Evolutionary conservation across 495 filamentous ascomycete genomes (phyloP).

Genomic region (Podospora pseudocomata): DNA sequence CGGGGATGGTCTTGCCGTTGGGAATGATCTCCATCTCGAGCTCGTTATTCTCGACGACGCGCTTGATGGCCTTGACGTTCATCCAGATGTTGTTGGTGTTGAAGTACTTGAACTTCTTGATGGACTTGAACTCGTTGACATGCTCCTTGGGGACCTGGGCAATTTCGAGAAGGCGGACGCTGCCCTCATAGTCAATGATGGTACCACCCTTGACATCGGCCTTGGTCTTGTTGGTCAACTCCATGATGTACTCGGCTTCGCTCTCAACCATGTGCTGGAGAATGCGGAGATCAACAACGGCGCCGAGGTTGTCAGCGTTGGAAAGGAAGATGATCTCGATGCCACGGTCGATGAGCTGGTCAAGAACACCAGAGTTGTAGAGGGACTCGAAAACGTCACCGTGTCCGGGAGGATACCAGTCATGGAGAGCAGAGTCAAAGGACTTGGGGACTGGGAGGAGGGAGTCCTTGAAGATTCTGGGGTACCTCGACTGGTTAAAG

Average conservation of each 20-base stretch:
- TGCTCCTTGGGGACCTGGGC: constrained; percentile 99
- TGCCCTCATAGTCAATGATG: constrained; percentile 98
- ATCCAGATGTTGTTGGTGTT: constrained; percentile 99
- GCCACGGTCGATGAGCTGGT: constrained; percentile 89
- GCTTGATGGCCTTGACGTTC: constrained; percentile 95
- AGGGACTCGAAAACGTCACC: constrained; percentile 99
- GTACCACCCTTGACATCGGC: constrained; percentile 99
- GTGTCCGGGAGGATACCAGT: constrained; percentile 99
- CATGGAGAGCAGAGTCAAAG: constrained; percentile 80
- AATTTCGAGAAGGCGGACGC: constrained; percentile 93
- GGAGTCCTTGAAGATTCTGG: constrained; percentile 95
- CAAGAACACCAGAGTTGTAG: constrained; percentile 97
- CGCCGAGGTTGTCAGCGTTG: constrained; percentile 98
- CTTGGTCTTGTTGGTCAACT: constrained; percentile 99
- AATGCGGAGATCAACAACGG: constrained; percentile 94
- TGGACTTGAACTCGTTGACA: constrained; percentile 99
- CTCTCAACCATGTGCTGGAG: constrained; percentile 99
- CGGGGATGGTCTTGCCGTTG: constrained; percentile 96
- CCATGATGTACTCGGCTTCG: constrained; percentile 97
- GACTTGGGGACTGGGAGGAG: constrained; percentile 92
- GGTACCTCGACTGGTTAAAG: constrained; percentile 99
- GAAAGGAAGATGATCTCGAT: constrained; percentile 98
- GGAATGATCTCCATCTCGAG: constrained; percentile 99
- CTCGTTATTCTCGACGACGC: constrained; percentile 97
- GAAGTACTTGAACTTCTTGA: constrained; percentile 99